phyloP scores from a whole-genome alignment of 495 filamentous ascomycete species.

The Haplographium delicatum region DNA sequence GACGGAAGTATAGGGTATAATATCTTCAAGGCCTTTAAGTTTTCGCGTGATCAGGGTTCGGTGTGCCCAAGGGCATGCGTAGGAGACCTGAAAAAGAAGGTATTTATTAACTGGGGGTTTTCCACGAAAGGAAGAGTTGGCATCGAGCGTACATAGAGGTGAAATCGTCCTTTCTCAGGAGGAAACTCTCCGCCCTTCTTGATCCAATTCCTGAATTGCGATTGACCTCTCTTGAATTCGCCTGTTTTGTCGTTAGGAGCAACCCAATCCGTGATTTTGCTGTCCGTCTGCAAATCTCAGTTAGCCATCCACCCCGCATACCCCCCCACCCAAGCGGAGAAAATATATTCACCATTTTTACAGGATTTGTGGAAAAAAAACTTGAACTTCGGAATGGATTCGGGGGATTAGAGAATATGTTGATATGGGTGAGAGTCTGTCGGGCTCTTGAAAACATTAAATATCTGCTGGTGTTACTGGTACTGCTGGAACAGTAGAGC shows the following conservation, averaged over 20 bases:
- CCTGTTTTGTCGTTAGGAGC: conserved; percentile 65
- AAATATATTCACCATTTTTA: too few species aligned
- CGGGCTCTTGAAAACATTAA: conserved; percentile 15
- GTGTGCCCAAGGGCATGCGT: conserved; percentile 80
- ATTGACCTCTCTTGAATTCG: conserved; percentile 81
- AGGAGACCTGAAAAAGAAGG: too few species aligned
- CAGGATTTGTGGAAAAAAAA: neutral
- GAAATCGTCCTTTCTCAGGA: conserved; percentile 69
- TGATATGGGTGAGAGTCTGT: conserved; percentile 3
- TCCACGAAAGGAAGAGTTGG: too few species aligned
- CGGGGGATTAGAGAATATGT: neutral
- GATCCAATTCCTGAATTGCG: conserved; percentile 67
- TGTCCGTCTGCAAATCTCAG: conserved; percentile 8
- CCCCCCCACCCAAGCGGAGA: neutral
- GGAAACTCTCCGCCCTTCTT: conserved; percentile 58
- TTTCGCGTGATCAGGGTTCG: conserved; percentile 67
- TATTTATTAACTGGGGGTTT: too few species aligned
- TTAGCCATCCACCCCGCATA: neutral
- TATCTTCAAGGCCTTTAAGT: conserved; percentile 73
- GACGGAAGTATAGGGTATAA: conserved; percentile 63
- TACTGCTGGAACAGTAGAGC: neutral
- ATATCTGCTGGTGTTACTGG: neutral
- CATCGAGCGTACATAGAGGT: conserved; percentile 74
- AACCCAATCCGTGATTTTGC: conserved; percentile 80
- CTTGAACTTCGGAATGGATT: neutral